Percentiles rank a stretch among this genome's conserved stretches.
Conservation (phyloP, 2,329 filamentous ascomycete genomes). For the Tolypocladium cylindrosporum region DNA sequence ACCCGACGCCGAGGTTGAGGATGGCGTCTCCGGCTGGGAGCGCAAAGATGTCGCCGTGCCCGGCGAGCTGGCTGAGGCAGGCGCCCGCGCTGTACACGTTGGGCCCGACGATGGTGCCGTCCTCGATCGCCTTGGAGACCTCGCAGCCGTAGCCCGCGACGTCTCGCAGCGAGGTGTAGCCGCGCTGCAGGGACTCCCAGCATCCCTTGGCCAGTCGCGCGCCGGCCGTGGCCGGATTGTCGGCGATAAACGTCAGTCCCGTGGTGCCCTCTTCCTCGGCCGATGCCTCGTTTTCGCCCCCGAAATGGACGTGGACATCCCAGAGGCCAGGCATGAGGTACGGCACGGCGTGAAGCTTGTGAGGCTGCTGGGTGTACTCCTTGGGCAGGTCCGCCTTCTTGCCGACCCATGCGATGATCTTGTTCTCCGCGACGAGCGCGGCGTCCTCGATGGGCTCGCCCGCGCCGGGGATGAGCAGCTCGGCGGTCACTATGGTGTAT, state of each 20-base stretch:
- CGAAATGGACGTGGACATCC: constrained; percentile 40
- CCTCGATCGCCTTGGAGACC: constrained; percentile 27
- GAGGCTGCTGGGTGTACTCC: constrained; percentile 17
- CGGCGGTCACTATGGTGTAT: constrained; percentile 22
- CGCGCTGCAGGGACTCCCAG: constrained; percentile 29
- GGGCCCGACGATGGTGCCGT: constrained; percentile 33
- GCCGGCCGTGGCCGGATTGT: constrained; percentile 20
- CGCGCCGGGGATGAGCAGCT: constrained; percentile 25
- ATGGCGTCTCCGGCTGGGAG: constrained; percentile 25
- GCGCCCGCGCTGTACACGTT: constrained; percentile 37
- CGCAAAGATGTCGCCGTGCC: constrained; percentile 31
- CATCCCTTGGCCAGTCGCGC: constrained; percentile 29
- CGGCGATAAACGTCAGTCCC: constrained; percentile 12
- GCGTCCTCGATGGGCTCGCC: constrained; percentile 19
- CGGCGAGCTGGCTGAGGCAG: constrained; percentile 34
- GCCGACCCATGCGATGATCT: constrained; percentile 27
- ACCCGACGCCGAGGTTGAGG: constrained; percentile 20
- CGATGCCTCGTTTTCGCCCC: constrained; percentile 18
- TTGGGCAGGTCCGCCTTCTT: constrained; percentile 15
- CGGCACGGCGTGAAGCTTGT: constrained; percentile 21
- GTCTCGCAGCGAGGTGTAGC: constrained; percentile 40
- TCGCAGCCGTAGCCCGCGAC: constrained; percentile 35
- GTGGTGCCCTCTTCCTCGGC: constrained; percentile 9
- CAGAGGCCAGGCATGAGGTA: constrained; percentile 41
- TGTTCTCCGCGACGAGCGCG: constrained; percentile 24